Percentiles rank a stretch among this genome's conserved stretches.
Conservation (phyloP, 73 alveolate genomes). For the Paramecium biaurelia region DNA sequence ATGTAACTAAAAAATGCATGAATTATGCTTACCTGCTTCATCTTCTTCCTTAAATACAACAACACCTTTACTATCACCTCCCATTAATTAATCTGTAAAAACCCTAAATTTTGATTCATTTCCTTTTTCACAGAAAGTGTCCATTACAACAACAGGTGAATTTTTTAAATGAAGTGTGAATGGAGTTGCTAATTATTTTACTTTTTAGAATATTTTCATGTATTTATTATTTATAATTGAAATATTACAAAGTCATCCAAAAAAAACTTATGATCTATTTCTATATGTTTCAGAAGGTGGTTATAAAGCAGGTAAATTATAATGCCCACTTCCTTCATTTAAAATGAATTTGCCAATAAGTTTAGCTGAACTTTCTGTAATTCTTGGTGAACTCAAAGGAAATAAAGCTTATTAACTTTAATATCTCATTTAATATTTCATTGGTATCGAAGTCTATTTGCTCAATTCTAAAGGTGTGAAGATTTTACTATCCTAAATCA, state of each 20-base stretch:
- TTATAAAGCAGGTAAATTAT: neutral
- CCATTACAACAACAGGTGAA: neutral
- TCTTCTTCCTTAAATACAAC: neutral
- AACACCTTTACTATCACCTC: conserved; percentile 2
- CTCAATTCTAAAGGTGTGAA: neutral
- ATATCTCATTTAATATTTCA: neutral
- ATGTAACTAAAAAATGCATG: neutral
- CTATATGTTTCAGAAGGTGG: conserved; percentile 13
- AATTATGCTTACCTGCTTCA: neutral
- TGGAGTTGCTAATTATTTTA: neutral
- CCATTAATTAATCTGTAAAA: neutral
- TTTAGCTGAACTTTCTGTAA: conserved; percentile 1
- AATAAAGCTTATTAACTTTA: neutral
- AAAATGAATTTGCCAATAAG: neutral
- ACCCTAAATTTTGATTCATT: neutral
- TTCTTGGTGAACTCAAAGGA: neutral
- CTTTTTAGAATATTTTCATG: conserved; percentile 2
- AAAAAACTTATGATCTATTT: conserved; percentile 8
- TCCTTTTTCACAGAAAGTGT: neutral
- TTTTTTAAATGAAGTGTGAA: neutral
- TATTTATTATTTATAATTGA: neutral
- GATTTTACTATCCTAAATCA: neutral
- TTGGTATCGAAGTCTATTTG: neutral
- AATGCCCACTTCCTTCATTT: neutral
- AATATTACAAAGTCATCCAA: conserved; percentile 11